Conservation (phyloP, 495 filamentous ascomycete species). For the Sphaerosporella brunnea region DNA sequence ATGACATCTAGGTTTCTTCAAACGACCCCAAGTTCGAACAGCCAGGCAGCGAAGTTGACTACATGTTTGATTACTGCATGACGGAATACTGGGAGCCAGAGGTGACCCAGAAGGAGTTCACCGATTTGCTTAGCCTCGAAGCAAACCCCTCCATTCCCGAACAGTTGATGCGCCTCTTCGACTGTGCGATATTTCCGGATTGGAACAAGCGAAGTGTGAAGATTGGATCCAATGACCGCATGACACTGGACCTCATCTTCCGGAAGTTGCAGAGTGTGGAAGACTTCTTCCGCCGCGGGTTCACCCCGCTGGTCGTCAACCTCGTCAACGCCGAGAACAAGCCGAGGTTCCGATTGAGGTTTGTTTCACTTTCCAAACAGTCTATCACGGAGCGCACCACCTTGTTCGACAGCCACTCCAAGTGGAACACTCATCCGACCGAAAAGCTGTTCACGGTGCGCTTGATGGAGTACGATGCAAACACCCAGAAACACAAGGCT, state of each 20-base stretch:
- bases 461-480: not conserved
- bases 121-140: not conserved
- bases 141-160: not conserved
- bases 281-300: not conserved
- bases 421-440: not conserved
- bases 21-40: not conserved
- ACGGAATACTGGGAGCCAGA: not conserved
- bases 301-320: not conserved
- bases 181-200: constrained; percentile 3
- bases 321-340: constrained; percentile 1
- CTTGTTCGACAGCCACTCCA: not conserved
- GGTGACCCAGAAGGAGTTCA: not conserved
- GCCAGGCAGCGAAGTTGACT: not conserved
- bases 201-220: not conserved
- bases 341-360: not conserved
- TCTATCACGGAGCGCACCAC: not conserved
- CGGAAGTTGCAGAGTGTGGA: not conserved
- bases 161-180: not conserved
- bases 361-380: constrained; percentile 2
- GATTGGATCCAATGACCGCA: not conserved
- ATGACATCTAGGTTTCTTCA: not conserved
- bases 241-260: not conserved
- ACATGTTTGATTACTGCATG: not conserved
- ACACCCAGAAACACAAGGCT: not conserved
- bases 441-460: not conserved